Base-by-base conservation (phyloP, 495 filamentous ascomycete species). In the Penicillium bialowiezense region DNA sequence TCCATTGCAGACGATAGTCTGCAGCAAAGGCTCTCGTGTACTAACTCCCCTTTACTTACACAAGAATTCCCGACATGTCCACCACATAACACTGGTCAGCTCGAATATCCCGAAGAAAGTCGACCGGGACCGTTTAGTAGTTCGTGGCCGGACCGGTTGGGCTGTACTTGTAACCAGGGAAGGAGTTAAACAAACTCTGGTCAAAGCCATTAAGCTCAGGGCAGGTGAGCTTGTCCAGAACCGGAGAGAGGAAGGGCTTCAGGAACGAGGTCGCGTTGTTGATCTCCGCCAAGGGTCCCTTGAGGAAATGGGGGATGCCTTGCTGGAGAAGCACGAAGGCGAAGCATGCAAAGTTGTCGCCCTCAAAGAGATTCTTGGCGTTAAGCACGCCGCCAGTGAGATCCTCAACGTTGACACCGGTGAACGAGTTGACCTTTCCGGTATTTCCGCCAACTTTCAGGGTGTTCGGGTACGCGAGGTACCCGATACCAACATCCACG, bases 341-440 rank as follows among this genome's bases (percentile, higher is more conserved):
- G 41, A 73, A 75, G 44, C 73, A 78, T 4, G 55, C 37, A 7
- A 73, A 60, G 44, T 72, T 75, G 43, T 70, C 60, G 3, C 62
- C 67, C 28, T 76, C 48, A 5, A 60, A 55, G 46, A 77, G 48
- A 15, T 62, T 65, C 36, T 41, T 34, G 36, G 49, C 26, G 31
- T 70, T 63, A 34, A 60, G 68, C 10, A 71, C 69, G 7, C 74
- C 77, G 7, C 68, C 68, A 8, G 74, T 79, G 23, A 83, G 40
- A 34, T 67, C 58, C 1, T 45, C 44, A 17, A 76, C 13, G 50
- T 77, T 62, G 41, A 79, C 53, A 10, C 71, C 67, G 23, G 65
- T 64, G 56, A 80, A 82, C 15, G 72, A 70, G 57, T 82, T 75
- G 13, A 71, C 61, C 7, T 55, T 69, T n/a, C 76, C 77, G 14